Evolutionary conservation across 208 protist genomes (phyloP).

Genomic region (Willaertia magna): DNA sequence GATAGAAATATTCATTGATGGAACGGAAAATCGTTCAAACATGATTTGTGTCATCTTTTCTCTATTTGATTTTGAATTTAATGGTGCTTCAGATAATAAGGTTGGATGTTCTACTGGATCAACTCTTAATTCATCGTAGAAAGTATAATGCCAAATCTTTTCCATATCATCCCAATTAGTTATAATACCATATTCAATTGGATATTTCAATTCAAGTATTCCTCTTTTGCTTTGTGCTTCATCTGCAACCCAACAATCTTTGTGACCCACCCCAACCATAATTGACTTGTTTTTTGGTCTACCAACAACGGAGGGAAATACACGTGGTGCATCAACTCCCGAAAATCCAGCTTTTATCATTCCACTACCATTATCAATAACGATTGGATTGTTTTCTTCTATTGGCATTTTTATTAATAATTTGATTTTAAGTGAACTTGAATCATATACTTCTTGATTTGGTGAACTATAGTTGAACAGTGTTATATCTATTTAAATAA

Average conservation of each 20-base stretch:
- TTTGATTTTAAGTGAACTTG: too few species aligned
- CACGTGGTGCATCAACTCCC: constrained; percentile 86
- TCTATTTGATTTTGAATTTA: constrained; percentile 60
- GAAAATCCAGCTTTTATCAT: constrained; percentile 86
- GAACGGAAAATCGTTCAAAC: constrained; percentile 77
- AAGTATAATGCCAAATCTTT: constrained; percentile 73
- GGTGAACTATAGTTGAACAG: too few species aligned
- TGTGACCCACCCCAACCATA: constrained; percentile 86
- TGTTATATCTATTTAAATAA: too few species aligned
- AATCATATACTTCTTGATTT: too few species aligned
- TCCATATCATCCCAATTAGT: constrained; percentile 77
- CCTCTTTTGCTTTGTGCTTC: constrained; percentile 49
- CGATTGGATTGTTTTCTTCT: constrained; percentile 43
- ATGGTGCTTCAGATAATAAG: constrained; percentile 23
- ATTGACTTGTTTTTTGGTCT: constrained; percentile 74
- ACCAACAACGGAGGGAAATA: constrained; percentile 89
- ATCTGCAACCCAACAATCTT: constrained; percentile 58
- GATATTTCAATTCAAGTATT: constrained; percentile 43
- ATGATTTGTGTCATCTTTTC: constrained; percentile 88
- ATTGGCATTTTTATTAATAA: too few species aligned
- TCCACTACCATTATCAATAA: constrained; percentile 1
- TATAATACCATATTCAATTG: constrained; percentile 48
- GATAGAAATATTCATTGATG: constrained; percentile 76
- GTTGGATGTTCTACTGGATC: constrained; percentile 70
- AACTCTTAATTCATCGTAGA: constrained; percentile 70